Conservation (phyloP, 176 grass and related monocot species). For the Saccharum officinarum region DNA sequence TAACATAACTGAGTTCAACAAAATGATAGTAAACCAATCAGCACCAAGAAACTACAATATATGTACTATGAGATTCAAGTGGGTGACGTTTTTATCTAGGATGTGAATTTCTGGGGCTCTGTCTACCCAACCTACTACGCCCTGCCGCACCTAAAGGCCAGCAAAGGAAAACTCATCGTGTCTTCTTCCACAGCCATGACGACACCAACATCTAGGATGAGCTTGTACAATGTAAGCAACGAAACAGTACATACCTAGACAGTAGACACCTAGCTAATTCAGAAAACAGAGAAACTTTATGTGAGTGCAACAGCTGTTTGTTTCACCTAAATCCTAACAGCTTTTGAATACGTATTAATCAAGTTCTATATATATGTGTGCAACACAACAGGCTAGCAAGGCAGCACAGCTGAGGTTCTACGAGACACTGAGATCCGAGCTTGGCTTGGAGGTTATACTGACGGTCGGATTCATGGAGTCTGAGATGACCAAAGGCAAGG, state of each 20-base stretch:
- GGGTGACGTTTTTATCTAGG: slow-evolving; percentile 17
- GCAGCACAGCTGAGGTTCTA: slow-evolving; percentile 56
- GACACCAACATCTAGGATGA: slow-evolving; percentile 32
- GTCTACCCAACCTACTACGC: slow-evolving; percentile 70
- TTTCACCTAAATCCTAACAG: not conserved
- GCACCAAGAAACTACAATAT: not conserved
- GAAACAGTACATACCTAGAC: not conserved
- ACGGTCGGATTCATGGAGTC: slow-evolving; percentile 42
- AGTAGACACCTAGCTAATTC: too few species aligned
- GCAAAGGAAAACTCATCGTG: slow-evolving; percentile 57
- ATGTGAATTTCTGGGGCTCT: slow-evolving; percentile 73
- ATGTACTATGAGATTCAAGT: not conserved
- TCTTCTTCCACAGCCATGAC: slow-evolving; percentile 40
- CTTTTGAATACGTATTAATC: not conserved
- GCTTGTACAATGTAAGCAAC: slow-evolving; percentile 60
- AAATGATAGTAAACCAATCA: slow-evolving; percentile 48
- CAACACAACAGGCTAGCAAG: slow-evolving; percentile 50
- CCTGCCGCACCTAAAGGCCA: slow-evolving; percentile 59
- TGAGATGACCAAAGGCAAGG: slow-evolving; percentile 61
- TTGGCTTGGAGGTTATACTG: slow-evolving; percentile 44
- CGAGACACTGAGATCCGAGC: slow-evolving; percentile 48
- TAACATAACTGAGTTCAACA: slow-evolving; percentile 57
- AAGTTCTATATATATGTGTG: not conserved
- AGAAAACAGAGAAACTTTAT: not conserved
- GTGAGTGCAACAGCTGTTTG: not conserved